Evolutionary conservation across 2,329 filamentous ascomycete genomes (phyloP).

Genomic region (Fusarium sp.): DNA sequence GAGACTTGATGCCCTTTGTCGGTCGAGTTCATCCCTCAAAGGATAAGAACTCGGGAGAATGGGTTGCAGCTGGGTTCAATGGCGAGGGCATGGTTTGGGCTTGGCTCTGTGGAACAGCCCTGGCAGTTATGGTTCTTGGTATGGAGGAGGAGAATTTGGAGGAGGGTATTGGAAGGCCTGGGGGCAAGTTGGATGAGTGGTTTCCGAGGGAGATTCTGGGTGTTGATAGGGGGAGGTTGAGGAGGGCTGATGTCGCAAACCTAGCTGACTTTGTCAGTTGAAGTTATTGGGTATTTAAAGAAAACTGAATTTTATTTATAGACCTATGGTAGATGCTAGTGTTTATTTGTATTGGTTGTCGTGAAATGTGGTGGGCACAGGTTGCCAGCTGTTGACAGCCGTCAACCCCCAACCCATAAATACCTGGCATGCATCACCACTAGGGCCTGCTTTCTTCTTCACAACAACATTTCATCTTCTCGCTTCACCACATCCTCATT

Average conservation of each 20-base stretch:
- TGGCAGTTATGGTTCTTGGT: conserved; percentile 57
- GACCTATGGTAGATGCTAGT: too few relatives aligned
- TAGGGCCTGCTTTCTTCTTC: not conserved
- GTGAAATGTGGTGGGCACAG: not conserved
- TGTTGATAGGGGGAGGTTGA: conserved; percentile 47
- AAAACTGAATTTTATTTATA: too few relatives aligned
- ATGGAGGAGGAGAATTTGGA: conserved; percentile 46
- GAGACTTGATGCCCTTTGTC: conserved; percentile 60
- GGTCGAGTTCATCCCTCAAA: conserved; percentile 48
- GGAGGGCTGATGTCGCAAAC: conserved; percentile 49
- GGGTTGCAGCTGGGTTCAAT: conserved; percentile 60
- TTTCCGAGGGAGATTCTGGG: conserved; percentile 50
- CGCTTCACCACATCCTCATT: not conserved
- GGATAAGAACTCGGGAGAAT: conserved; percentile 51
- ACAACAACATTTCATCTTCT: not conserved
- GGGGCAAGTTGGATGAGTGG: conserved; percentile 51
- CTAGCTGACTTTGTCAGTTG: conserved; percentile 38
- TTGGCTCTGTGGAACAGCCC: conserved; percentile 59
- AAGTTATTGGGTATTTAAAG: not conserved
- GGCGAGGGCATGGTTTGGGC: conserved; percentile 63
- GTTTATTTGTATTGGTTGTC: not conserved
- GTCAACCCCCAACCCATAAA: conserved; percentile 13
- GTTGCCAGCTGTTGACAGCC: conserved; percentile 23
- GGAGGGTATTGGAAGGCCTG: conserved; percentile 47
- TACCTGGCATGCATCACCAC: not conserved